Percentiles rank a stretch among this genome's conserved stretches.
phyloP scores from a whole-genome alignment of 208 protist species.

The Acanthamoeba castellanii region DNA sequence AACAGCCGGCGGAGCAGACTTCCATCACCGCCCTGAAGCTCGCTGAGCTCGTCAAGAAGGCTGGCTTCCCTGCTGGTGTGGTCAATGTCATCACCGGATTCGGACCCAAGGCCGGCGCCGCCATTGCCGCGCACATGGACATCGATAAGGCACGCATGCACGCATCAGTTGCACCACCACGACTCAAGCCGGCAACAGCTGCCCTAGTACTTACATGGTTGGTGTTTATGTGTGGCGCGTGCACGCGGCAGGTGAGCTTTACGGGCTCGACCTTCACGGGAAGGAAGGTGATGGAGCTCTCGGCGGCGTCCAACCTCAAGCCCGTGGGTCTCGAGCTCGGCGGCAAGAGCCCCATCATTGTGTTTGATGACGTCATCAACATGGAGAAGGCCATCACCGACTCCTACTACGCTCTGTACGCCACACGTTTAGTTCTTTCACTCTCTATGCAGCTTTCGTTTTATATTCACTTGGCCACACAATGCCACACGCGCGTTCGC shows the following conservation, averaged over 20 bases:
- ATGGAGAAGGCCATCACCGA: conserved; percentile 89
- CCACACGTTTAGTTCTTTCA: too few species aligned
- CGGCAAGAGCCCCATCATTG: conserved; percentile 93
- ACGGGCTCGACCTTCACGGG: conserved; percentile 92
- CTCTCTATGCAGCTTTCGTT: too few species aligned
- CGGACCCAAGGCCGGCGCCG: conserved; percentile 87
- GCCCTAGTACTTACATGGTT: background rate
- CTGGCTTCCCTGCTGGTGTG: conserved; percentile 93
- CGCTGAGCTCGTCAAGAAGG: conserved; percentile 90
- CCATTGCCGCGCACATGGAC: conserved; percentile 87
- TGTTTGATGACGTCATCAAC: conserved; percentile 91
- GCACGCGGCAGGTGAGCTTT: conserved; percentile 92
- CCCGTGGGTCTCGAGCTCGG: conserved; percentile 92
- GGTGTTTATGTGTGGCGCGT: background rate
- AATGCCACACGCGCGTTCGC: background rate
- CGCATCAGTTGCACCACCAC: background rate
- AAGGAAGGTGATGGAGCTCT: conserved; percentile 83
- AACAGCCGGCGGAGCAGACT: conserved; percentile 92
- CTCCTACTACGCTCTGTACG: conserved; percentile 75
- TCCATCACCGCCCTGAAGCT: conserved; percentile 91
- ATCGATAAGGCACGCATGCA: background rate
- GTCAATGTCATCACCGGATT: conserved; percentile 93
- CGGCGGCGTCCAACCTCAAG: conserved; percentile 81
- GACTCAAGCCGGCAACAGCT: background rate
- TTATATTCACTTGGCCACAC: background rate